Evolutionary conservation across 257 asterid genomes (phyloP), one percentile per base, ranked within the genome.

Genomic region (Leptodermis oblonga): DNA sequence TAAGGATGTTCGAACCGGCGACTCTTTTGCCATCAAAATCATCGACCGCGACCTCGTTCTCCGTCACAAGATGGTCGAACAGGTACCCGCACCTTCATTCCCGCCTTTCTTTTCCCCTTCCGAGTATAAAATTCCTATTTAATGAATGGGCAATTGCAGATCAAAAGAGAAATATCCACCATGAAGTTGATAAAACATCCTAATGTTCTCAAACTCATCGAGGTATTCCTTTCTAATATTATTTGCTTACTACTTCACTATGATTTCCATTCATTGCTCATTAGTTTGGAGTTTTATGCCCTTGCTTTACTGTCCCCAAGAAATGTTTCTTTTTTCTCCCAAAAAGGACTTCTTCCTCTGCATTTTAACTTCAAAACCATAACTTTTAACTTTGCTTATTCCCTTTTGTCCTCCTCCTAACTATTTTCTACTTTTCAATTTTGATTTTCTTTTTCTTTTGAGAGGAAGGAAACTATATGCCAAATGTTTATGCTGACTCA

Each of bases 131-230:
- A 49, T 49, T 49, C 55, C 5, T 1, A n/a, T 52, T 39, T 4
- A 39, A 17, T 22, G 59, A 22, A 49, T 56, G 34, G 42, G 70
- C 9, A 22, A 52, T 13, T n/a, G 42, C 90, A 86, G 96, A 90
- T 87, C 53, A 87, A 90, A 78, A 82, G 95, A 70, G 95, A 90
- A 77, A 90, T 90, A 72, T 86, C 95, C 34, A 87, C 92, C 45
- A 90, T 86, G 95, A 90, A 90, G 87, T 73, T 90, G 88, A 86
- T 90, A 82, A 87, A 81, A 73, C 97, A 90, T 78, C 95, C 97
- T 3, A 87, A 87, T 79, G 93, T 90, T 81, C 74, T 90, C 6
- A 83, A 80, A 67, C 80, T 90, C 61, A 77, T 77, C 62, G 95
- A 90, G 95, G 97, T 90, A 74, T 34, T 39, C 25, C 46, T 18